Evolutionary conservation across 2,329 filamentous ascomycete species (phyloP).

Genomic region (Didymellaceae sp.): DNA sequence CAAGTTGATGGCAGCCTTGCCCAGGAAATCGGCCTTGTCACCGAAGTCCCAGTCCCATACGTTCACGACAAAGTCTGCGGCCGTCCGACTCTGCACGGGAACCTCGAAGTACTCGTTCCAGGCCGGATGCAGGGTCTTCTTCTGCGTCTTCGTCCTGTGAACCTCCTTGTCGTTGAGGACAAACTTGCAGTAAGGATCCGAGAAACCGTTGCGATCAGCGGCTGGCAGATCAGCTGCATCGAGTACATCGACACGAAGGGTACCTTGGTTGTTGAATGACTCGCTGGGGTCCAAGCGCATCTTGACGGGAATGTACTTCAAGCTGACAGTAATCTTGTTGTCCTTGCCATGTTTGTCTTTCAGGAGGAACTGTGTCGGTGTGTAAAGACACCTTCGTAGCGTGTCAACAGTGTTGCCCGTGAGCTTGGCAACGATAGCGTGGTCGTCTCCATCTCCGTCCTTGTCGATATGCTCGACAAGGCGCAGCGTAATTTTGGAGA

Average conservation of each 20-base stretch:
- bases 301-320: conserved; percentile 92
- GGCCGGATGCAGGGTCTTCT: conserved; percentile 91
- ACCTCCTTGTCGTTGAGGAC: conserved; percentile 86
- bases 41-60: conserved; percentile 98
- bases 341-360: conserved; percentile 77
- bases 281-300: conserved; percentile 95
- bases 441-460: conserved; percentile 70
- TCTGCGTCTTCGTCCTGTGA: conserved; percentile 93
- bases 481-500: conserved; percentile 89
- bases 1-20: conserved; percentile 76
- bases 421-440: conserved; percentile 80
- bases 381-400: conserved; percentile 90
- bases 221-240: conserved; percentile 88
- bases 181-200: conserved; percentile 96
- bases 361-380: conserved; percentile 80
- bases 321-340: conserved; percentile 84
- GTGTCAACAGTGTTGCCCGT: conserved; percentile 86
- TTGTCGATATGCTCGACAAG: conserved; percentile 81
- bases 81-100: conserved; percentile 81
- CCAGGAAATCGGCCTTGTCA: conserved; percentile 91
- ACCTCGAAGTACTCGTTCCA: conserved; percentile 98
- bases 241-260: conserved; percentile 88
- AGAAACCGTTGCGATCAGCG: conserved; percentile 94
- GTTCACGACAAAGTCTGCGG: conserved; percentile 79
- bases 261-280: conserved; percentile 99